Base-by-base conservation (phyloP, 345 rosid species). In the Eucalyptus globulus region DNA sequence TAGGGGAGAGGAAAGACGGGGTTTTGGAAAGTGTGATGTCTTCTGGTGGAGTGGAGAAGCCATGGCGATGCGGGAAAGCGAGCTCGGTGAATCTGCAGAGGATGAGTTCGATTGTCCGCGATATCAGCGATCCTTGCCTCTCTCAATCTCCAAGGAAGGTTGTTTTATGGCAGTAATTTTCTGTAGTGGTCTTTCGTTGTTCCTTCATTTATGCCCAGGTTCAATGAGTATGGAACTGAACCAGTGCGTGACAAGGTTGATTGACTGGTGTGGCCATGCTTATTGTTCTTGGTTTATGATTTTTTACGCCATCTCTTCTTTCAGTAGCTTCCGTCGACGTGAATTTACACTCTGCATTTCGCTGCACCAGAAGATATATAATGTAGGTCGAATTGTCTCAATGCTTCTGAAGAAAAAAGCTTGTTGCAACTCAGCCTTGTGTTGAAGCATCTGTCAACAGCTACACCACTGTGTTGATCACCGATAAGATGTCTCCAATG, bases 81-180 rank as follows among this genome's bases (percentile, higher is more conserved):
- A 93, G 94, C 56, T 87, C 95, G 8, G 93, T 94, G 90, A 95
- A 93, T 93, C 93, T 97, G 88, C 95, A 95, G 88, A 95, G 93
- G 90, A 97, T 97, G 83, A 92, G 97, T 91, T 95, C 95, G 44
- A 88, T 96, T 44, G 97, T 95, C 67, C 97, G 97, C 87, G 96
- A 95, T 88, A 93, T 97, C 90, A 95, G 98, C 91, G 96, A 96
- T 91, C 96, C 98, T 89, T 97, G 98, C 91, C 95, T 97, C 87
- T 91, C 94, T 53, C 97, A 95, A 88, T 94, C 97, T 47, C 93
- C 92, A 40, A 92, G 94, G 90, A 96, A 95, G 98, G 96, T 95
- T 95, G 95, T 94, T 93, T 89, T 93, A 81, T 87, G 93, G 91
- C 91, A 94, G 92, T 95, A 95, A 89, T 40, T 11, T 89, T 91